Evolutionary conservation across 2,329 filamentous ascomycete genomes (phyloP).

Genomic region (Apiospora koreana): DNA sequence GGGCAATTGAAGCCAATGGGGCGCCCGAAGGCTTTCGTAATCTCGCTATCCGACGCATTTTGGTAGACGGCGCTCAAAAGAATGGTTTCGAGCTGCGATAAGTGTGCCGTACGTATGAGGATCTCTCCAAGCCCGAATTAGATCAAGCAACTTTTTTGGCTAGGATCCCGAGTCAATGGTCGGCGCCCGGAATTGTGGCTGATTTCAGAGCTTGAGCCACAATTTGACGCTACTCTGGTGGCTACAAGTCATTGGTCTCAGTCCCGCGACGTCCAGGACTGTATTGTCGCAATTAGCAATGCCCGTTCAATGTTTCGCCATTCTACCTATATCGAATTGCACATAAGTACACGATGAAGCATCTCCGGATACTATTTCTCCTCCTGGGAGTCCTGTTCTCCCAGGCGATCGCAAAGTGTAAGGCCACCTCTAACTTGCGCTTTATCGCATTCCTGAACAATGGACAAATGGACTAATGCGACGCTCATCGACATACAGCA

Average conservation of each 20-base stretch:
- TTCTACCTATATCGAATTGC: slow-evolving; percentile 5
- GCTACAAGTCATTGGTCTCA: not conserved
- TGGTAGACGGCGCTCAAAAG: slow-evolving; percentile 14
- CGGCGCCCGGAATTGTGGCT: not conserved
- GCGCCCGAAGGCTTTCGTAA: slow-evolving; percentile 27
- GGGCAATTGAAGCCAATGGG: slow-evolving; percentile 17
- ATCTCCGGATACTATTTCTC: slow-evolving; percentile 28
- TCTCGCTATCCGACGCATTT: slow-evolving; percentile 33
- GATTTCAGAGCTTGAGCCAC: slow-evolving; percentile 11
- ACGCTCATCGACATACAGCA: slow-evolving; percentile 44
- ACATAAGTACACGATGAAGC: slow-evolving; percentile 25
- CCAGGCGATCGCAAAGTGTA: slow-evolving; percentile 43
- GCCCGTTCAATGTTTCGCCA: not conserved
- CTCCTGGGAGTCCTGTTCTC: slow-evolving; percentile 32
- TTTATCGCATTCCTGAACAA: not conserved
- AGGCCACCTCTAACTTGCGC: slow-evolving; percentile 22
- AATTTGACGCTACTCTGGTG: not conserved
- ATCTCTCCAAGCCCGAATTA: not conserved
- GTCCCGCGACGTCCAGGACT: slow-evolving; percentile 1
- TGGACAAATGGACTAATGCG: not conserved
- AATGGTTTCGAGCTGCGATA: not conserved
- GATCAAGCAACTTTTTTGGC: slow-evolving; percentile 12
- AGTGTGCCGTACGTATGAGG: not conserved
- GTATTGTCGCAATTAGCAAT: not conserved
- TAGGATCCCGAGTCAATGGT: not conserved